Evolutionary conservation across 768 basidiomycete genomes (phyloP).

Genomic region (Boletus vinaceobasis): DNA sequence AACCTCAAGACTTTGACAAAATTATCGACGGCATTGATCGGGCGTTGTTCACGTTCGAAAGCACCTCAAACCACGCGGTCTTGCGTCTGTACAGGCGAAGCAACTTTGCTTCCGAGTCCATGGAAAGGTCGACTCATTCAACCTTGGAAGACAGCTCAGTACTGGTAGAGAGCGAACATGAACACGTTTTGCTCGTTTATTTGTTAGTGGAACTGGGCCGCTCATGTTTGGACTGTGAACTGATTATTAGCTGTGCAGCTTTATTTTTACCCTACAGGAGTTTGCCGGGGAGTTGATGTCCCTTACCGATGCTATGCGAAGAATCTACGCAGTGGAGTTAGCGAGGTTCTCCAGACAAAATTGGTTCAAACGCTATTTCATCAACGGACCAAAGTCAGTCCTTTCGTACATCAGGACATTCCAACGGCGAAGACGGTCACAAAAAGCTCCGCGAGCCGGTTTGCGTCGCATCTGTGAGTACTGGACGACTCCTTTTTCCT

Average conservation of each 20-base stretch:
- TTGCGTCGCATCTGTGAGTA: slow-evolving; percentile 44
- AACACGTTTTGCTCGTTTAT: slow-evolving; percentile 85
- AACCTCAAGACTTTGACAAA: slow-evolving; percentile 59
- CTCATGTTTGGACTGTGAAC: not conserved
- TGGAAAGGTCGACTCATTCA: slow-evolving; percentile 13
- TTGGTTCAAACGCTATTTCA: slow-evolving; percentile 41
- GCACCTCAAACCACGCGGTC: slow-evolving; percentile 81
- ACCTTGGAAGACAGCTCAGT: slow-evolving; percentile 32
- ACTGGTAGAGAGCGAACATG: slow-evolving; percentile 55
- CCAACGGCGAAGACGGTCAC: slow-evolving; percentile 7
- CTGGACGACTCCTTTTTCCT: not conserved
- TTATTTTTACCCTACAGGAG: slow-evolving; percentile 95
- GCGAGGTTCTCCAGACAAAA: slow-evolving; percentile 34
- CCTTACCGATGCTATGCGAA: slow-evolving; percentile 79
- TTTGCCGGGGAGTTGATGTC: slow-evolving; percentile 81
- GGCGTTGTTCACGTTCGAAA: slow-evolving; percentile 71
- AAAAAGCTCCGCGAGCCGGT: slow-evolving; percentile 18
- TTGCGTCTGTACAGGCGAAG: slow-evolving; percentile 66
- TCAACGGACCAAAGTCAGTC: slow-evolving; percentile 21
- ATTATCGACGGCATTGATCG: slow-evolving; percentile 65
- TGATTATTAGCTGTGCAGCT: slow-evolving; percentile 48
- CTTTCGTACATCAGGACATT: slow-evolving; percentile 21
- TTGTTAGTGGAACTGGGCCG: slow-evolving; percentile 57
- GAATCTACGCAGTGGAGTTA: slow-evolving; percentile 69
- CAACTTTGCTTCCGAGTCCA: slow-evolving; percentile 28